phyloP scores from a whole-genome alignment of 805 yeast species.

The Helenozyma baotianmanensis region DNA sequence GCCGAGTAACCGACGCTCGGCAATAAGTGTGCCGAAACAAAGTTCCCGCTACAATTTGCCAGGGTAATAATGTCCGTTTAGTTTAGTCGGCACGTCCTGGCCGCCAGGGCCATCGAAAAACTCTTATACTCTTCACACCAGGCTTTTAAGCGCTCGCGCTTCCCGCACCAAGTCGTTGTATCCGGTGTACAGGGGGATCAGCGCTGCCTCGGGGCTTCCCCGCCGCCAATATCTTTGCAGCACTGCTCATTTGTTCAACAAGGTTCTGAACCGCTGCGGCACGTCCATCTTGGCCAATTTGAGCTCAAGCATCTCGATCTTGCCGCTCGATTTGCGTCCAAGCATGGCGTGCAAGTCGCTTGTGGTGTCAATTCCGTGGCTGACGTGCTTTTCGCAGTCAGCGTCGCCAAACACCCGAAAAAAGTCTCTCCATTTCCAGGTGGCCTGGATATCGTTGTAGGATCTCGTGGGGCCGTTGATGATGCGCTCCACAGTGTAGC shows the following conservation, averaged over 20 bases:
- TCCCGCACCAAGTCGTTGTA: too few relatives aligned
- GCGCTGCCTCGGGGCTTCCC: too few relatives aligned
- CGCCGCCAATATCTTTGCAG: too few relatives aligned
- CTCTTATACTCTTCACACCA: too few relatives aligned
- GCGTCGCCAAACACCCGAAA: conserved; percentile 60
- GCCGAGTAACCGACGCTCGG: too few relatives aligned
- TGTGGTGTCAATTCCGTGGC: conserved; percentile 16
- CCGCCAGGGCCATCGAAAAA: too few relatives aligned
- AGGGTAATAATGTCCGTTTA: too few relatives aligned
- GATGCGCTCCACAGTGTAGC: conserved; percentile 86
- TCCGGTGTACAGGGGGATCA: too few relatives aligned
- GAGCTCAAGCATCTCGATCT: conserved; percentile 24
- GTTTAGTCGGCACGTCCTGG: too few relatives aligned
- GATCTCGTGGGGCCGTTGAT: conserved; percentile 72
- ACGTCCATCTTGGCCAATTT: conserved; percentile 24
- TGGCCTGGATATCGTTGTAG: conserved; percentile 77
- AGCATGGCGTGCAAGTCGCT: conserved; percentile 19
- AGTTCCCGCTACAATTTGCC: too few relatives aligned
- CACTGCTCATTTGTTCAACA: conserved; percentile 8
- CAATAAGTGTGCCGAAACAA: too few relatives aligned
- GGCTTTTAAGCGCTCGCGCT: too few relatives aligned
- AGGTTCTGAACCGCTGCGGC: conserved; percentile 19
- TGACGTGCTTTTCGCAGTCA: conserved; percentile 18
- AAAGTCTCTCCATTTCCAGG: conserved; percentile 77
- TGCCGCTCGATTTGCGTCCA: conserved; percentile 10